Base-by-base conservation (phyloP, 345 rosid genomes). In the Erucastrum elatum region DNA sequence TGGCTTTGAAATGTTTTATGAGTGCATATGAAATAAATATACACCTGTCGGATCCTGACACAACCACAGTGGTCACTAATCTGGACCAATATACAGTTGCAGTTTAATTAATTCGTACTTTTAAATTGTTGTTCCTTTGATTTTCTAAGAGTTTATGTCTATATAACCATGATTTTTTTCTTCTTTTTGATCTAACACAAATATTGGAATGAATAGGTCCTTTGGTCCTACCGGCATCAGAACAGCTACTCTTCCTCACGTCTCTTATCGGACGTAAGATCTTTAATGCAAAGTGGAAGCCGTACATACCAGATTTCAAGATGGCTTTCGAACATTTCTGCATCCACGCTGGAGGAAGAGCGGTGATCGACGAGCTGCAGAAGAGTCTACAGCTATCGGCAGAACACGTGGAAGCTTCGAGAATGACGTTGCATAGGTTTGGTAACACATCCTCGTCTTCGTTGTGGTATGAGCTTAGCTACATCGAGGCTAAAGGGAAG, bases 391-490 rank as follows among this genome's bases (percentile, higher is more conserved):
- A 93, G 86, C 79, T 93, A 4, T 84, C 90, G 0, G 81, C 84
- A 4, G 89, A 85, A 68, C 92, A 93, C 72, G 93, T 91, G 10
- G 98, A 93, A 78, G 98, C 97, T 0, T 93, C 91, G 0, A 85
- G 91, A 81, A 93, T 91, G 98, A 78, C 98, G 2, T 82, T 93
- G 8, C 94, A 90, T 59, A 78, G 95, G 27, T 91, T 90, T 67
- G 97, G 98, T 0, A 93, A 93, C 82, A 93, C 98, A 0, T 93
- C 98, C 0, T 93, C 98, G 0, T 93, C 97, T 2, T 93, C 98
- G 0, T 81, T 88, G 4, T 93, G 98, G 98, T 93, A 91, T 35
- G 90, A 88, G 64, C n/a, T 93, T 77, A 78, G 86, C 63, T 93
- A 93, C 76, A 77, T 90, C 17, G 98, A 91, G 60, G 84, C 94